These are phyloP conservation scores for Fusarium solani-melongenae DNA, from an alignment of 2,329 filamentous ascomycete species.

Conservation along the genomic window DNA sequence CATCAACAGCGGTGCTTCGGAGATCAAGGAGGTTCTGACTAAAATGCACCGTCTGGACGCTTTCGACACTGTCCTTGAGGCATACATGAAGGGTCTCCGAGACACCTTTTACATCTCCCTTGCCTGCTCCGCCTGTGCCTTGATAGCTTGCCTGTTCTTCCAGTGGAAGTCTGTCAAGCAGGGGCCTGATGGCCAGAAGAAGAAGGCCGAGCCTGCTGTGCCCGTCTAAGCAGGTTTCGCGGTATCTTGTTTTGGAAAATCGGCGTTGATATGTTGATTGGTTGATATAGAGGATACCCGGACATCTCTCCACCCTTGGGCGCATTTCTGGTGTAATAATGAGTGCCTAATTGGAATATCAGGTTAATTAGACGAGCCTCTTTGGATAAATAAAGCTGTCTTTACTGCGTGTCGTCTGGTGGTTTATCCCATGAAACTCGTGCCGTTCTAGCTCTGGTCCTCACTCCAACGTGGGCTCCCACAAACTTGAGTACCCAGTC, in stretches of 20 bases:
- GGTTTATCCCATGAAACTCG: conserved; percentile 52
- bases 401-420: conserved; percentile 55
- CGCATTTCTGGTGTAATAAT: conserved; percentile 26
- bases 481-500: conserved; percentile 83
- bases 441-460: conserved; percentile 16
- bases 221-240: conserved; percentile 28
- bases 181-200: conserved; percentile 43
- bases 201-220: conserved; percentile 40
- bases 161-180: conserved; percentile 67
- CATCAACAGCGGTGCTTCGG: conserved; percentile 63
- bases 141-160: conserved; percentile 56
- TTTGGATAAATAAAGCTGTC: conserved; percentile 11
- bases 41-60: conserved; percentile 54
- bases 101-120: conserved; percentile 64
- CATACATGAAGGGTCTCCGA: conserved; percentile 62
- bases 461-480: conserved; percentile 47
- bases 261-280: conserved; percentile 25
- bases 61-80: conserved; percentile 56
- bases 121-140: conserved; percentile 58
- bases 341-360: neutral
- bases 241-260: conserved; percentile 9
- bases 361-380: neutral
- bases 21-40: conserved; percentile 58
- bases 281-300: conserved; percentile 42
- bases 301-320: conserved; percentile 36